phyloP scores from a whole-genome alignment of 1,284 basidiomycete species.

The Exobasidium rhododendri region DNA sequence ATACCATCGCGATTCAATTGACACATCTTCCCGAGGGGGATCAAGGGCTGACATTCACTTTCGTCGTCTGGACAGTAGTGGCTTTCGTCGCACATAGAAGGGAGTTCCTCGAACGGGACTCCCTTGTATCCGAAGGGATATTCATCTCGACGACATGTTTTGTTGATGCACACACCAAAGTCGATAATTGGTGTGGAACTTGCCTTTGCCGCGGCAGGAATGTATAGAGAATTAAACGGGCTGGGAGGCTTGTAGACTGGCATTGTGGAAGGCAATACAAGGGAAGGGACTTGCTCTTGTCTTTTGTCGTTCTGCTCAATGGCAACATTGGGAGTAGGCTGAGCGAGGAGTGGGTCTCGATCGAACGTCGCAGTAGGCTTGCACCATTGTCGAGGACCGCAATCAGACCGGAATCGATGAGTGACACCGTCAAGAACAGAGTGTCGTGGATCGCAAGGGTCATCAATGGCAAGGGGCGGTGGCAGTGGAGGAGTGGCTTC shows the following conservation, averaged over 20 bases:
- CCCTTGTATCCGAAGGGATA: constrained; percentile 67
- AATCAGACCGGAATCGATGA: constrained; percentile 73
- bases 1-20: constrained; percentile 82
- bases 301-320: neutral
- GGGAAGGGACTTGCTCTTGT: neutral
- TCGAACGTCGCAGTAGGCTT: constrained; percentile 33
- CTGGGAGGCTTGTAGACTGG: neutral
- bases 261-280: neutral
- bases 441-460: constrained; percentile 60
- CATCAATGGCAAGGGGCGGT: neutral
- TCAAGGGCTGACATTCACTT: constrained; percentile 65
- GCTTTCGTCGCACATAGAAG: constrained; percentile 64
- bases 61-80: constrained; percentile 80
- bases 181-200: neutral
- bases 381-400: constrained; percentile 70
- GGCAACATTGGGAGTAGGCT: neutral
- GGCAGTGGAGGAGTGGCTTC: neutral
- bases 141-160: constrained; percentile 71
- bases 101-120: constrained; percentile 57
- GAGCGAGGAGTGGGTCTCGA: constrained; percentile 37
- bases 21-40: constrained; percentile 67
- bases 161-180: constrained; percentile 62
- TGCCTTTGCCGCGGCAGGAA: neutral
- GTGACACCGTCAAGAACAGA: constrained; percentile 71
- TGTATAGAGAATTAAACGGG: neutral